A percentile compares a stretch with the other conserved stretches of the same genome.
phyloP scores from a whole-genome alignment of 2,329 filamentous ascomycete species.

The Proliferodiscus dingleyae region DNA sequence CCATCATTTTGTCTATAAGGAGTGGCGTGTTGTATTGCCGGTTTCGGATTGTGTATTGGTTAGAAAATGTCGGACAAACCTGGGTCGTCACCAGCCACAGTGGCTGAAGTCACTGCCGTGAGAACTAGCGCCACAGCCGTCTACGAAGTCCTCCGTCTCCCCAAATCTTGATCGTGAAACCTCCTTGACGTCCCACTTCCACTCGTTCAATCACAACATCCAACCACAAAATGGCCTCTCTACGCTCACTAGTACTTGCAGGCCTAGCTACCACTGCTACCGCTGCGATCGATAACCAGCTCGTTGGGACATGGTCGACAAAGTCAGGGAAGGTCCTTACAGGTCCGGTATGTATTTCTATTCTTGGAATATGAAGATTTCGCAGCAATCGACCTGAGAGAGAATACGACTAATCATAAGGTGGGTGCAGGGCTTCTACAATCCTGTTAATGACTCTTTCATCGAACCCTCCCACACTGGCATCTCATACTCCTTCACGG shows the following conservation, averaged over 20 bases:
- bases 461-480: conserved; percentile 62
- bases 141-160: too few species aligned
- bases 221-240: conserved; percentile 26
- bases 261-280: conserved; percentile 31
- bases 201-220: neutral
- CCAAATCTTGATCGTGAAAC: conserved; percentile 11
- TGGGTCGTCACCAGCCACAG: too few species aligned
- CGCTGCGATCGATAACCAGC: conserved; percentile 40
- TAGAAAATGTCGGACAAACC: too few species aligned
- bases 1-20: neutral
- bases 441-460: conserved; percentile 59
- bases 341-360: conserved; percentile 52
- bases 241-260: conserved; percentile 34
- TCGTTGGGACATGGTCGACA: conserved; percentile 68
- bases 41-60: too few species aligned
- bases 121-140: too few species aligned
- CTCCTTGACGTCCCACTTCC: conserved; percentile 1
- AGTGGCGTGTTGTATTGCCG: neutral
- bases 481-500: conserved; percentile 70
- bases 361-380: conserved; percentile 20
- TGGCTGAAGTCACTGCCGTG: too few species aligned
- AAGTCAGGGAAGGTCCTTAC: conserved; percentile 67
- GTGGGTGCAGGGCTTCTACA: conserved; percentile 58
- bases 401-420: too few species aligned
- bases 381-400: too few species aligned